Evolutionary conservation across 2,329 filamentous ascomycete genomes (phyloP), one percentile per base, ranked within the genome.

Genomic region (Chaetoscypha palmicola): DNA sequence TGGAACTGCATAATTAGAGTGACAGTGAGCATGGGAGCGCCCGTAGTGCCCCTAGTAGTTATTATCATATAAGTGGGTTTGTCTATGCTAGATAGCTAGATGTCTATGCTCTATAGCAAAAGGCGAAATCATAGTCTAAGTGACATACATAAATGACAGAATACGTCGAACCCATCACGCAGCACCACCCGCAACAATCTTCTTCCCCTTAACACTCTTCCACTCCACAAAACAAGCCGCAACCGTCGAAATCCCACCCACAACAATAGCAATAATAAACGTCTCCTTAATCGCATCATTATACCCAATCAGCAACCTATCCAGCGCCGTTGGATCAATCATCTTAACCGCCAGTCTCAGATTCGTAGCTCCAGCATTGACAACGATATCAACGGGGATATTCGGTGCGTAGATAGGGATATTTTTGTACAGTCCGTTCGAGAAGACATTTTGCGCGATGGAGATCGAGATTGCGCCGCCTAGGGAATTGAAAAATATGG

Each of bases 401-500:
- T 41, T 45, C 0, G 55, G 64, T 47, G 43, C 65, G 43, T 41
- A 65, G 50, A 24, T 44, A 17, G 39, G 64, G 57, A 72, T n/a
- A 4, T 49, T 22, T 19, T 47, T 47, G 3, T 38, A 51, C 5
- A 61, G 43, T 8, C 55, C 57, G 34, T 61, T 60, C 11, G 48
- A 59, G 54, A 62, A 62, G 30, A 77, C 68, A 3, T 71, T 71
- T 57, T 79, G 73, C 0, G 73, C 76, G 17, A 77, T 71, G 1
- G 74, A 70, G 3, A 77, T 72, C 47, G 77, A 77, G 16, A 80
- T 62, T 23, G 76, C 74, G 23, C 74, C 75, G 10, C 76, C 77
- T 2, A 80, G 67, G 49, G 76, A 76, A 58, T 80, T 76, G 28
- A 68, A 64, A 53, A 80, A 80, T 52, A 79, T 74, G 35, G 68